Evolutionary conservation across 305 asterid genomes (phyloP).

Genomic region (Petunia hybrid): DNA sequence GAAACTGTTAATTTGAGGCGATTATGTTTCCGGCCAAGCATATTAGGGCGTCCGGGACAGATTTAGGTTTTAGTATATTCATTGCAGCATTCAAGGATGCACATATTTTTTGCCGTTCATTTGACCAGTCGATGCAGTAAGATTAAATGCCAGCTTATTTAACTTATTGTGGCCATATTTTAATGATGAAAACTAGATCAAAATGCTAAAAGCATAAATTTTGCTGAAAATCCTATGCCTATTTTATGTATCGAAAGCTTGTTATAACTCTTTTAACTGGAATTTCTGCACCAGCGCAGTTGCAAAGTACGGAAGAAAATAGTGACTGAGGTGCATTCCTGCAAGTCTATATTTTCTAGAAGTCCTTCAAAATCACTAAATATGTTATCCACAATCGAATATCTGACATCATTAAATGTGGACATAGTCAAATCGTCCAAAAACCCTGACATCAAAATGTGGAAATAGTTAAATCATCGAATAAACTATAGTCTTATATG

Average conservation of each 20-base stretch:
- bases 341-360: background rate
- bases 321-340: background rate
- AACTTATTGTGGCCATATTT: background rate
- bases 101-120: slow-evolving; percentile 2
- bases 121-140: background rate
- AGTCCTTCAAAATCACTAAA: too few species aligned
- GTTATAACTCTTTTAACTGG: background rate
- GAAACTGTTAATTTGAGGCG: slow-evolving; percentile 79
- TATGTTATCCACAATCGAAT: too few species aligned
- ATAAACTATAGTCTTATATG: too few species aligned
- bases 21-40: slow-evolving; percentile 72
- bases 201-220: background rate
- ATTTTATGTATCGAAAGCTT: background rate
- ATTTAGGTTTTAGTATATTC: slow-evolving; percentile 23
- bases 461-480: too few species aligned
- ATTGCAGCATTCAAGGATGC: slow-evolving; percentile 3
- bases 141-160: slow-evolving; percentile 19
- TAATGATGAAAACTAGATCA: background rate
- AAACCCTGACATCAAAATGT: too few species aligned
- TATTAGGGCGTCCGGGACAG: slow-evolving; percentile 33
- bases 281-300: slow-evolving; percentile 16
- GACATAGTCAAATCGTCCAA: too few species aligned
- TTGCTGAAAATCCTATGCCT: slow-evolving; percentile 20
- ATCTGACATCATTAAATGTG: too few species aligned
- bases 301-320: background rate